phyloP scores from a whole-genome alignment of 192 early-diverging fungal species.

The Podila minutissima region DNA sequence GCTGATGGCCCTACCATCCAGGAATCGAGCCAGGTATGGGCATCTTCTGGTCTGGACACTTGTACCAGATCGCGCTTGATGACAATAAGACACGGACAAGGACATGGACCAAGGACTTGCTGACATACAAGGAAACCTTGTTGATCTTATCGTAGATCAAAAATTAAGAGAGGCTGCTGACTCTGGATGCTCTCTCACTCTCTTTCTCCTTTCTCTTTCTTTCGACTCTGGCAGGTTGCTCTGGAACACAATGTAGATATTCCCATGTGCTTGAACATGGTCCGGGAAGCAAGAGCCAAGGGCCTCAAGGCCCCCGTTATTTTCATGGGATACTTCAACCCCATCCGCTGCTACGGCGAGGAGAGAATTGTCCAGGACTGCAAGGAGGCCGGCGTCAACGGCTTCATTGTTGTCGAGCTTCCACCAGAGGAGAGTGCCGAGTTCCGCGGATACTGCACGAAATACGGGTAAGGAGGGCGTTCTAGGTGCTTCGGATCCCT shows the following conservation, averaged over 20 bases:
- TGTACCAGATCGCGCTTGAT: neutral
- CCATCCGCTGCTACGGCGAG: conserved; percentile 95
- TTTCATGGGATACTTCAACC: conserved; percentile 99
- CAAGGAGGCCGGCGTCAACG: conserved; percentile 86
- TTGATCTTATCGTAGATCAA: neutral
- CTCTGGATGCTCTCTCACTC: too few species aligned
- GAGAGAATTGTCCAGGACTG: conserved; percentile 85
- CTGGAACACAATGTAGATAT: conserved; percentile 85
- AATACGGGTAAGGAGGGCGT: conserved; percentile 64
- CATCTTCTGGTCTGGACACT: neutral
- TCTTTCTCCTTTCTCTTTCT: conserved; percentile 4
- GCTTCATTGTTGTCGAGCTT: conserved; percentile 97
- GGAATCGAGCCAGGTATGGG: conserved; percentile 79
- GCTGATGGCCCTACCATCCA: conserved; percentile 99
- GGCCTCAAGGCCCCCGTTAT: conserved; percentile 92
- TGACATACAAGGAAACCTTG: neutral
- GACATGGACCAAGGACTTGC: neutral
- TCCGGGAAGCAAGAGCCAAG: conserved; percentile 78
- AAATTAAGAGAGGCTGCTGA: too few species aligned
- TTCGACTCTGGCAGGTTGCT: conserved; percentile 67
- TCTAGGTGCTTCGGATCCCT: neutral
- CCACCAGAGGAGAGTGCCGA: conserved; percentile 94
- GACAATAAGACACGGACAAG: neutral
- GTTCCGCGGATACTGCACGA: conserved; percentile 83
- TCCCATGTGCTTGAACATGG: conserved; percentile 80